phyloP scores from a whole-genome alignment of 441 rosid species.

The Erodium moschatum region DNA sequence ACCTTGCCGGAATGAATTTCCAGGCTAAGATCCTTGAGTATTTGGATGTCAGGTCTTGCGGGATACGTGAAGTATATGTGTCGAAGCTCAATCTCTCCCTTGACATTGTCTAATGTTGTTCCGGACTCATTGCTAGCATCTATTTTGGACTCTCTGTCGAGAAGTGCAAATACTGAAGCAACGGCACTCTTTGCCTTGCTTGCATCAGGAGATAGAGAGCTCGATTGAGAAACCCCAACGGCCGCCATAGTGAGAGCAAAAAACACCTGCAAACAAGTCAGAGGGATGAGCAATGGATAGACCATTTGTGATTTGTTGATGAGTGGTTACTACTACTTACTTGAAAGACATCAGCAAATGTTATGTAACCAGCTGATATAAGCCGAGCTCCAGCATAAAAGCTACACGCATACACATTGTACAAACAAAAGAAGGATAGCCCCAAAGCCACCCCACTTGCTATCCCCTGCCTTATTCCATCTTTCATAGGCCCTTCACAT shows the following conservation, averaged over 20 bases:
- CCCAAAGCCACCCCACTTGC: constrained; percentile 64
- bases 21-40: constrained; percentile 41
- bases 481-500: constrained; percentile 54
- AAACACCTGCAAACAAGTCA: constrained; percentile 41
- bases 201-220: constrained; percentile 49
- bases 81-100: constrained; percentile 42
- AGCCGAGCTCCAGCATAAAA: constrained; percentile 72
- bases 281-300: not conserved
- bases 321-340: constrained; percentile 27
- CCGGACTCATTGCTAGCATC: constrained; percentile 50
- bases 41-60: constrained; percentile 49
- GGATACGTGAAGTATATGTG: constrained; percentile 58
- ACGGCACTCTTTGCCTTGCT: constrained; percentile 51
- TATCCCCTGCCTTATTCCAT: constrained; percentile 56
- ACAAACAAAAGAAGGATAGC: constrained; percentile 46
- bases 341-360: constrained; percentile 54
- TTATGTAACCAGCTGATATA: constrained; percentile 47
- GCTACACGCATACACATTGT: constrained; percentile 59
- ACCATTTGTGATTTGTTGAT: not conserved
- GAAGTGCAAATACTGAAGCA: constrained; percentile 53
- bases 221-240: constrained; percentile 48
- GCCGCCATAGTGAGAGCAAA: constrained; percentile 55
- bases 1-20: constrained; percentile 64
- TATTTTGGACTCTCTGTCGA: constrained; percentile 45
- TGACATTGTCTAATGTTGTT: constrained; percentile 28